These are phyloP conservation scores for Fusarium sp. DNA, from an alignment of 2,329 filamentous ascomycete species.

Conservation along the genomic window DNA sequence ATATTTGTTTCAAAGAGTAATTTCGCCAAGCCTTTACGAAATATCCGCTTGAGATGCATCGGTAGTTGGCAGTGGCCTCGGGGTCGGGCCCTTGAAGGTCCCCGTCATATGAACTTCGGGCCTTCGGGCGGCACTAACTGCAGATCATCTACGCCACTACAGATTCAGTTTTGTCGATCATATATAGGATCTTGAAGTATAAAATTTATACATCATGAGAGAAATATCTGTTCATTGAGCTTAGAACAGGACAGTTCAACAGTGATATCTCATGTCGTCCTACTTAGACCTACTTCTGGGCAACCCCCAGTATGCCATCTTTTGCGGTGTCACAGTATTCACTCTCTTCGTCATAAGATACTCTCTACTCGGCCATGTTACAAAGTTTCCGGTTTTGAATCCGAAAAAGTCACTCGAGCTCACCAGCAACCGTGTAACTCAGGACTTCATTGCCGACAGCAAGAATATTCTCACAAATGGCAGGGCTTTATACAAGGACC, in stretches of 20 bases:
- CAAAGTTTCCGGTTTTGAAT: background rate
- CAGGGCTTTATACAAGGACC: background rate
- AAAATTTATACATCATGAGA: background rate
- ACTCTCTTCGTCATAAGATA: background rate
- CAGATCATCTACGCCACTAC: background rate
- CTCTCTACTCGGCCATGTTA: background rate
- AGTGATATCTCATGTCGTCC: background rate
- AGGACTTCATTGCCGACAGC: constrained; percentile 1
- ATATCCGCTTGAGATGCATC: background rate
- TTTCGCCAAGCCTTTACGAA: background rate
- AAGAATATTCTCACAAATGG: background rate
- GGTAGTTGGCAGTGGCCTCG: background rate
- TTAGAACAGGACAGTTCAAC: background rate
- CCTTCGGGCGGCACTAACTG: background rate
- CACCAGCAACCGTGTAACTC: background rate
- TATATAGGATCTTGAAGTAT: background rate
- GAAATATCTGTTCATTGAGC: background rate
- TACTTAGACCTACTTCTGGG: background rate
- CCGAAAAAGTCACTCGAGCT: background rate
- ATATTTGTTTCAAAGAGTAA: background rate
- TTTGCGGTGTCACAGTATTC: background rate
- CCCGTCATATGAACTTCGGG: background rate
- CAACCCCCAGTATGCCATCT: constrained; percentile 1
- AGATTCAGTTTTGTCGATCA: background rate
- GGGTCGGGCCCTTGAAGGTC: background rate